These are phyloP conservation scores for Microthlaspi erraticum DNA, from an alignment of 345 rosid species.

Conservation along the genomic window DNA sequence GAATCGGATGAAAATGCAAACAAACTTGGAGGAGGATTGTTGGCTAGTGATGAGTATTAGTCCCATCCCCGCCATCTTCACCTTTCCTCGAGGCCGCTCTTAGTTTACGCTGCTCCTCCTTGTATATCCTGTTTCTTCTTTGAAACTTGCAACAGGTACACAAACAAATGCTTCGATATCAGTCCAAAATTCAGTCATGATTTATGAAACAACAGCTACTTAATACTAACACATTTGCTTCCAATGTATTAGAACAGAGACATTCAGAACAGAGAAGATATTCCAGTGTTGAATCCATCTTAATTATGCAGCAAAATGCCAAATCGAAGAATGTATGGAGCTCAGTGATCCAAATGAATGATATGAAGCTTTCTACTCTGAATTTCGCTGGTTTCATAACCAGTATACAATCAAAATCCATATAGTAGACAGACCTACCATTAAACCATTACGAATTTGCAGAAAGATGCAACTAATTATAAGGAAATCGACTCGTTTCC, in stretches of 20 bases:
- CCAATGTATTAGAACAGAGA: background rate
- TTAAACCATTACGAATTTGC: background rate
- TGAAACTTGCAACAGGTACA: constrained; percentile 65
- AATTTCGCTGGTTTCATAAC: too few species aligned
- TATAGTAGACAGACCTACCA: background rate
- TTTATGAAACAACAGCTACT: background rate
- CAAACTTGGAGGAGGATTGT: constrained; percentile 30
- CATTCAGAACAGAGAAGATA: background rate
- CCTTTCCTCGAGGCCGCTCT: constrained; percentile 77
- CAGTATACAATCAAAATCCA: background rate
- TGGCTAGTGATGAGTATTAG: constrained; percentile 51
- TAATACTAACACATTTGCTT: background rate
- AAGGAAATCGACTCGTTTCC: background rate
- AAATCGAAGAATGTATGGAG: background rate
- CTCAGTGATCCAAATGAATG: background rate
- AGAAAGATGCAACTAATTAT: background rate
- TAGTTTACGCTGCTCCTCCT: constrained; percentile 95
- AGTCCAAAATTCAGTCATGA: background rate
- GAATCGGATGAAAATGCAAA: constrained; percentile 11
- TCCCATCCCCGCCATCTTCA: constrained; percentile 56
- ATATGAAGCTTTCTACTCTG: background rate
- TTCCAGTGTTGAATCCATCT: background rate
- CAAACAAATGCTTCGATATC: background rate
- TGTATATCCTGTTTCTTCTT: constrained; percentile 90
- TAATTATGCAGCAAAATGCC: background rate